phyloP scores from a whole-genome alignment of 441 rosid species.

The Adansonia gregorii region DNA sequence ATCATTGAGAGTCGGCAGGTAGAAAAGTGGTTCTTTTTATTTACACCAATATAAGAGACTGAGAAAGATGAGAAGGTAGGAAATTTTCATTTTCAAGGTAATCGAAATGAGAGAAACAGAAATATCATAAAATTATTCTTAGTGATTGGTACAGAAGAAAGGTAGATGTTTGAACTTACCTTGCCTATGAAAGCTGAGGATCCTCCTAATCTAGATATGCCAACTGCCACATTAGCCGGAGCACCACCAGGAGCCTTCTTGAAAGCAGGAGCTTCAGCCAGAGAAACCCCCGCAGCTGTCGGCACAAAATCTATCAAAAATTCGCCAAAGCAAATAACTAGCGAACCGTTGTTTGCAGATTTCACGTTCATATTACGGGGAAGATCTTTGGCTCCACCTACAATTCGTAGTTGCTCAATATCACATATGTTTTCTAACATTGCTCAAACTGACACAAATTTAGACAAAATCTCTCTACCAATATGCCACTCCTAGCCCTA shows the following conservation, averaged over 20 bases:
- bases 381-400: conserved; percentile 51
- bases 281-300: conserved; percentile 82
- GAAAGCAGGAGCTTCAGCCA: conserved; percentile 97
- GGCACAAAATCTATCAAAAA: conserved; percentile 98
- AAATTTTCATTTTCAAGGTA: not conserved
- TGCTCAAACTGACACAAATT: not conserved
- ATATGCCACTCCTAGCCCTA: not conserved
- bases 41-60: not conserved
- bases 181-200: conserved; percentile 95
- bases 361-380: conserved; percentile 31
- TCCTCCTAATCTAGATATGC: conserved; percentile 87
- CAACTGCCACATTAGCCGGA: conserved; percentile 98
- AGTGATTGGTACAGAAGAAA: not conserved
- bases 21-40: not conserved
- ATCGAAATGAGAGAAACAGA: conserved; percentile 20
- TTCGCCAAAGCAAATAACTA: conserved; percentile 91
- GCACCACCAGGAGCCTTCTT: conserved; percentile 99
- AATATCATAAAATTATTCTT: conserved; percentile 10
- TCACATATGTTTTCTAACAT: conserved; percentile 21
- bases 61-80: not conserved
- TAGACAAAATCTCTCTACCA: not conserved
- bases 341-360: conserved; percentile 35
- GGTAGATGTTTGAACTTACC: conserved; percentile 48
- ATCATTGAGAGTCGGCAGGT: not conserved
- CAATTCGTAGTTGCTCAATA: conserved; percentile 26